These are phyloP conservation scores for Lumnitzera racemosa DNA, from an alignment of 345 rosid genomes.

Conservation along the genomic window DNA sequence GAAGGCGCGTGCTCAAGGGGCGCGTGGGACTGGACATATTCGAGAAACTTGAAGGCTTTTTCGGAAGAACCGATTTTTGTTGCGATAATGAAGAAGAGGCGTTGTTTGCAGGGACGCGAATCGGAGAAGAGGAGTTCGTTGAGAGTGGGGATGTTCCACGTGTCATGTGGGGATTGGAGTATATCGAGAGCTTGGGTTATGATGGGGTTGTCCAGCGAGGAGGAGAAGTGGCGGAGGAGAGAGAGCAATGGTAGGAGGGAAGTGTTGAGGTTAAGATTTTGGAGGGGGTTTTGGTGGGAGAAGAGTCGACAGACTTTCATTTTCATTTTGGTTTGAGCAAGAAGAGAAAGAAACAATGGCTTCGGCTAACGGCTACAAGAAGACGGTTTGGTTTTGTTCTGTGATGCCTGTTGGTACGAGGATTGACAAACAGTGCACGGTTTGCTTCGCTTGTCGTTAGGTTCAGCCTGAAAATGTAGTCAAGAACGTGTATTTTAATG, in stretches of 20 bases:
- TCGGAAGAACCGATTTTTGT: conserved; percentile 44
- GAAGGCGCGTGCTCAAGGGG: conserved; percentile 14
- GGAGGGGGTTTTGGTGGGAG: too few relatives aligned
- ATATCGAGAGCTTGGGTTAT: conserved; percentile 32
- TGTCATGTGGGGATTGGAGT: conserved; percentile 35
- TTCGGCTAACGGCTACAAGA: too few relatives aligned
- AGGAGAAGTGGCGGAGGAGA: conserved; percentile 23
- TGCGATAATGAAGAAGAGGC: conserved; percentile 32
- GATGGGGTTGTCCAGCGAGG: conserved; percentile 19
- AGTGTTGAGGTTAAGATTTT: too few relatives aligned
- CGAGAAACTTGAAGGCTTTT: conserved; percentile 53
- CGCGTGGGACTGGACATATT: conserved; percentile 30
- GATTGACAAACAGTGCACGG: too few relatives aligned
- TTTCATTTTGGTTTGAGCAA: too few relatives aligned
- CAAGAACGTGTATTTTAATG: too few relatives aligned
- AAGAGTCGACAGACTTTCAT: too few relatives aligned
- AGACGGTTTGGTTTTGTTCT: too few relatives aligned
- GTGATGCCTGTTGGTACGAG: too few relatives aligned
- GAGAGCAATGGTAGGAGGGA: not conserved
- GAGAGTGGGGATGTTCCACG: conserved; percentile 44
- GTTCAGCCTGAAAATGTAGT: too few relatives aligned
- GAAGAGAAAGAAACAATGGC: too few relatives aligned
- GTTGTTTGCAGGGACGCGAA: conserved; percentile 25
- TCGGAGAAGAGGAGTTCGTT: conserved; percentile 35
- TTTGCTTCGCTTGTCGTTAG: too few relatives aligned